These are phyloP conservation scores for Ophidiomyces ophidiicola DNA, from an alignment of 2,329 filamentous ascomycete genomes.

Conservation along the genomic window DNA sequence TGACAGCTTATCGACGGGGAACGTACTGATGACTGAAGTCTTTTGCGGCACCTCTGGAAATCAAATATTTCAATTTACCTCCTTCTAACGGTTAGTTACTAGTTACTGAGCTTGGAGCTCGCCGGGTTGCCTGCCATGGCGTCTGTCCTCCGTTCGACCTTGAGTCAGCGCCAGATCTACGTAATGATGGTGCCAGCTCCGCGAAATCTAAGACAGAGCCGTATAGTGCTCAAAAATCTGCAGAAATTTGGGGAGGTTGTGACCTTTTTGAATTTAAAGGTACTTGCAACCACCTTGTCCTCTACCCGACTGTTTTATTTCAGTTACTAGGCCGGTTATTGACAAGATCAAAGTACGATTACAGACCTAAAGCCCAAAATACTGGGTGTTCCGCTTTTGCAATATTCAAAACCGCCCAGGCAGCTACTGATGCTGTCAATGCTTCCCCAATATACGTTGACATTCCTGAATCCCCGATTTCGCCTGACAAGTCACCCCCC, in stretches of 20 bases:
- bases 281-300: too few species aligned
- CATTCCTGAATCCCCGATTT: constrained; percentile 19
- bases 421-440: constrained; percentile 24
- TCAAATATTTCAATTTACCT: too few species aligned
- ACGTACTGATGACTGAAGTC: too few species aligned
- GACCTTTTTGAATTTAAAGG: constrained; percentile 29
- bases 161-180: constrained; percentile 20
- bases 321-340: too few species aligned
- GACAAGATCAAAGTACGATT: constrained; percentile 21
- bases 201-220: constrained; percentile 25
- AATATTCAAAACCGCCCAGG: constrained; percentile 28
- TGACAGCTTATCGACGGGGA: too few species aligned
- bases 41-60: too few species aligned
- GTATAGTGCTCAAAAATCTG: constrained; percentile 26
- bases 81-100: too few species aligned
- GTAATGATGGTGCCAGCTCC: constrained; percentile 23
- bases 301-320: too few species aligned
- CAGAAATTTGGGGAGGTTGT: constrained; percentile 33
- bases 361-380: constrained; percentile 18
- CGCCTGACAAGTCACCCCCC: constrained; percentile 20
- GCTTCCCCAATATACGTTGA: constrained; percentile 24
- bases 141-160: constrained; percentile 6
- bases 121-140: constrained; percentile 8
- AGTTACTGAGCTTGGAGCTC: too few species aligned
- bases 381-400: constrained; percentile 21